Conservation (phyloP, 1,139 yeast species). For the Suhomyces bribrorum region DNA sequence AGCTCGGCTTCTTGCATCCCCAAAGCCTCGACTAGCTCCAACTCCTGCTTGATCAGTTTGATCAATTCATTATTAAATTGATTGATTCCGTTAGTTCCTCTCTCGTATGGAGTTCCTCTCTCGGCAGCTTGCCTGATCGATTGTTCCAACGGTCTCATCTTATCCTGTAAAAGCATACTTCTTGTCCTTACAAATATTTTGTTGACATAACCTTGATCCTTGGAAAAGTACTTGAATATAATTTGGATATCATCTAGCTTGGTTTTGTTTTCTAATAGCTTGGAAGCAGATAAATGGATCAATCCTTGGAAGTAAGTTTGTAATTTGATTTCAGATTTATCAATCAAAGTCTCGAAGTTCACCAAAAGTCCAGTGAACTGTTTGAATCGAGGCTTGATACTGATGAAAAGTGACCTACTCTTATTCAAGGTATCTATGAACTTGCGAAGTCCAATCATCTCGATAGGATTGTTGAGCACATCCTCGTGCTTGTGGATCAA, state of each 20-base stretch:
- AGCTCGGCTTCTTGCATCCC: conserved; percentile 18
- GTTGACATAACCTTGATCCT: conserved; percentile 36
- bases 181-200: conserved; percentile 49
- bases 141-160: conserved; percentile 34
- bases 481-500: conserved; percentile 56
- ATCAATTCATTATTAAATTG: conserved; percentile 55
- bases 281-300: conserved; percentile 14
- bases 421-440: conserved; percentile 41
- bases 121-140: conserved; percentile 39
- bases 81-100: conserved; percentile 61
- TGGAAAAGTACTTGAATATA: conserved; percentile 49
- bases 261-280: conserved; percentile 14
- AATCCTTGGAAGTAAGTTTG: conserved; percentile 34
- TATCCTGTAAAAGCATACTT: conserved; percentile 45
- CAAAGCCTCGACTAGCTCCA: conserved; percentile 31
- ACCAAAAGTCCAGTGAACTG: conserved; percentile 52
- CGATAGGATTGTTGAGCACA: conserved; percentile 40
- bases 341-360: conserved; percentile 47
- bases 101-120: conserved; percentile 53
- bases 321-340: conserved; percentile 46
- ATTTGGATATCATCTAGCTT: conserved; percentile 26
- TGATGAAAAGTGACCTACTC: conserved; percentile 34
- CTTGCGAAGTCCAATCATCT: conserved; percentile 37
- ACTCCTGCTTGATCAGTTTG: conserved; percentile 51
- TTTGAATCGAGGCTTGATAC: conserved; percentile 41